Percentiles rank a stretch among this genome's conserved stretches.
Evolutionary conservation across 805 yeast genomes (phyloP).

Genomic region (Ogataea angusta): DNA sequence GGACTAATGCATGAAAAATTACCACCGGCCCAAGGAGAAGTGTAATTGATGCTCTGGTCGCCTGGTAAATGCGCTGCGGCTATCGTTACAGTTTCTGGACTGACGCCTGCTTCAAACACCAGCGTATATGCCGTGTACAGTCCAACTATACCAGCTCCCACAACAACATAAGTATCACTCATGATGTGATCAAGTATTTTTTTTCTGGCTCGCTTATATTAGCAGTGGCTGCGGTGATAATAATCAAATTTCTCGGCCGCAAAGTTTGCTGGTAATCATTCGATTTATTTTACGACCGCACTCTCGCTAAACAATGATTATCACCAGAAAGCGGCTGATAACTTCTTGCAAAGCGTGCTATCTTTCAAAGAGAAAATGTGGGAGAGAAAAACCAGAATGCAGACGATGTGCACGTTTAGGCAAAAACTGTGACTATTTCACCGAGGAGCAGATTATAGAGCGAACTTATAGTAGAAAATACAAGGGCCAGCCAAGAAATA

Average conservation of each 20-base stretch:
- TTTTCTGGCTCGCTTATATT: background rate
- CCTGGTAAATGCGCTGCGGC: conserved; percentile 73
- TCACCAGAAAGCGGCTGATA: conserved; percentile 18
- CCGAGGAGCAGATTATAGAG: conserved; percentile 12
- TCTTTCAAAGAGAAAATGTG: conserved; percentile 21
- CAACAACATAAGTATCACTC: conserved; percentile 21
- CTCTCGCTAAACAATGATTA: conserved; percentile 2
- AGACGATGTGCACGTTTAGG: conserved; percentile 14
- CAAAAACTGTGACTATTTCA: conserved; percentile 19
- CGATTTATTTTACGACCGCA: background rate
- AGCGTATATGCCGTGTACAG: conserved; percentile 57
- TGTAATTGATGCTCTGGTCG: conserved; percentile 66
- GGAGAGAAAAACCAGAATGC: conserved; percentile 15
- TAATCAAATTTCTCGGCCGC: background rate
- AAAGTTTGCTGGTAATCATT: background rate
- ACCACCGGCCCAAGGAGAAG: conserved; percentile 82
- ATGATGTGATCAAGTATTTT: background rate
- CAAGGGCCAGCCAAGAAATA: background rate
- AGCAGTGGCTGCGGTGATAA: background rate
- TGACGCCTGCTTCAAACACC: conserved; percentile 35
- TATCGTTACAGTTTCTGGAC: conserved; percentile 46
- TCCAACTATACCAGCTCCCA: conserved; percentile 67
- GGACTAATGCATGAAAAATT: conserved; percentile 62
- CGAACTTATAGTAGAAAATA: conserved; percentile 5
- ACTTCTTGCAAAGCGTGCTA: conserved; percentile 22